Base-by-base conservation (phyloP, 2,329 filamentous ascomycete species). In the Fonsecaea pedrosoi region DNA sequence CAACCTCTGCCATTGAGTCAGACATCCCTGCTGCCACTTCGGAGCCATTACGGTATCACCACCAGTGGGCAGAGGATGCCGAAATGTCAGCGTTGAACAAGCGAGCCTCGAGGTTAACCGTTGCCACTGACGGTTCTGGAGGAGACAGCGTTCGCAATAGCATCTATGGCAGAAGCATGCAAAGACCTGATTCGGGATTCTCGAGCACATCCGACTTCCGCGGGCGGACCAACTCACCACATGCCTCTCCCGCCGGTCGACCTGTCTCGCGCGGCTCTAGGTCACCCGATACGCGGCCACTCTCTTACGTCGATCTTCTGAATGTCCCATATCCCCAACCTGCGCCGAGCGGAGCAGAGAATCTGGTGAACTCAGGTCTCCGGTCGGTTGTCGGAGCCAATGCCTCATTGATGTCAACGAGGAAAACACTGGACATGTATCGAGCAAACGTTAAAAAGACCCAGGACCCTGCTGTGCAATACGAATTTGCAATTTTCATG, bases 401-500 rank as follows among this genome's bases (percentile, higher is more conserved):
- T 81, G 94, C 94, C 3, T 97, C 94, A 21, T 84, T 99, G 12
- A 86, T 99, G 35, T 94, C 92, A 75, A 90, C 92, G 38, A 92
- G 94, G 76, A 94, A 98, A 80, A 99, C 95, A 1, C 86, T 99
- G 57, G 94, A 98, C 63, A 97, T 98, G 94, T 99, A 99, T 78
- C 87, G 94, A 54, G 90, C 90, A 63, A 99, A 98, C 75, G 92
- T 97, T 66, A 98, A 97, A 82, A 99, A 99, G 82, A 96, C 95
- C 2, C 95, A 91, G 69, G 93, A 97, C 78, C 85, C 90, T 15
- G 89, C 91, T 3, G 91, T 96, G 38, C 93, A 97, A 78, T 98
- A 98, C 78, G 95, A 96, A 35, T 98, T 99, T 79, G 95, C 95
- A 1, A 87, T 98, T 42, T 97, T 96, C 78, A 88, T 99, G 82